phyloP scores from a whole-genome alignment of 441 rosid genomes.

The Hypseocharis bilobata region DNA sequence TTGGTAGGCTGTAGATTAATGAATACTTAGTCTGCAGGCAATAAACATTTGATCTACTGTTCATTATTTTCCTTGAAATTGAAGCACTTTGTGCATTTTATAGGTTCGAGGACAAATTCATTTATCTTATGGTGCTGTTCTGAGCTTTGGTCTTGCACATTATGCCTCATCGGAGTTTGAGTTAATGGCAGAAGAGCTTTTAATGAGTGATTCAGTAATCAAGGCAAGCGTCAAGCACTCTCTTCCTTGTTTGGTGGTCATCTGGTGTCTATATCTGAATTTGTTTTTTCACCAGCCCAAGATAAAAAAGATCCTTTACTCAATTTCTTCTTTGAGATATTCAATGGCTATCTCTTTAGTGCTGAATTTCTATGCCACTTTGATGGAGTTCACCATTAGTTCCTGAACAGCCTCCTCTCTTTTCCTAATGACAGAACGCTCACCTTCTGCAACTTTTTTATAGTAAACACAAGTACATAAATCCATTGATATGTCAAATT shows the following conservation, averaged over 20 bases:
- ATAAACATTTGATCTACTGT: background rate
- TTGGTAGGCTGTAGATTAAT: too few relatives aligned
- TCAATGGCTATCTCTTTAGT: background rate
- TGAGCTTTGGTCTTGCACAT: conserved; percentile 80
- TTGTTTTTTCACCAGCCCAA: background rate
- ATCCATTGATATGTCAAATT: too few relatives aligned
- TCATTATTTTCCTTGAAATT: background rate
- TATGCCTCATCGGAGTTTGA: conserved; percentile 76
- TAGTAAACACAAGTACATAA: background rate
- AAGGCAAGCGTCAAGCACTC: conserved; percentile 43
- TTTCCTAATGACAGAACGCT: background rate
- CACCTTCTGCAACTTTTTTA: background rate
- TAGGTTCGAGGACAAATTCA: conserved; percentile 79
- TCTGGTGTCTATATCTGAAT: background rate
- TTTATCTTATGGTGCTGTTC: conserved; percentile 49
- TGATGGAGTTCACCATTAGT: background rate
- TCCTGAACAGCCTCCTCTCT: background rate
- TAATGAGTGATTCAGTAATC: conserved; percentile 72
- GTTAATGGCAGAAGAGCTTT: conserved; percentile 83
- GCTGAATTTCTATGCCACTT: background rate
- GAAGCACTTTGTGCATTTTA: conserved; percentile 17
- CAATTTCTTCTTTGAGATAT: background rate
- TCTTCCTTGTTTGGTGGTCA: background rate
- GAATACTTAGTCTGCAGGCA: too few relatives aligned
- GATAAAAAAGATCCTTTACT: background rate